Evolutionary conservation across 2,329 filamentous ascomycete species (phyloP).

Genomic region (Alternaria sp.): DNA sequence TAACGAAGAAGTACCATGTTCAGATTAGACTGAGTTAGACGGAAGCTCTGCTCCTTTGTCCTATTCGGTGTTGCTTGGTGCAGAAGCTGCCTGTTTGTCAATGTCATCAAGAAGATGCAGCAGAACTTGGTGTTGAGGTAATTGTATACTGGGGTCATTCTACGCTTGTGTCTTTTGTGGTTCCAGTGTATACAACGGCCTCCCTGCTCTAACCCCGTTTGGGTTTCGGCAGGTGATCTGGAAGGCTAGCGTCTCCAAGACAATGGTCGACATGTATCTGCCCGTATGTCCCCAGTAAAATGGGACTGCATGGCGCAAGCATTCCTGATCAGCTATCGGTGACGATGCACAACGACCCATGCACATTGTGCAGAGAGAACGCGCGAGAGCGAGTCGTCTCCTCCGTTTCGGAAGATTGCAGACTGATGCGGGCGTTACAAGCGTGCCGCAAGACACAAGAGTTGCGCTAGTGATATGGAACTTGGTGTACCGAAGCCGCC

Average conservation of each 20-base stretch:
- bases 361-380: constrained; percentile 13
- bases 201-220: constrained; percentile 6
- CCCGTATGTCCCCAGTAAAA: constrained; percentile 11
- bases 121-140: neutral
- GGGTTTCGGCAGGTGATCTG: constrained; percentile 9
- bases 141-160: neutral
- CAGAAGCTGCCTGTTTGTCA: neutral
- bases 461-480: constrained; percentile 6
- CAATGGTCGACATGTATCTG: constrained; percentile 18
- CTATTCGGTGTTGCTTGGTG: neutral
- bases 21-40: neutral
- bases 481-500: constrained; percentile 7
- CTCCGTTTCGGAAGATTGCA: constrained; percentile 23
- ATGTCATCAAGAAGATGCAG: neutral
- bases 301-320: constrained; percentile 16
- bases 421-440: constrained; percentile 28
- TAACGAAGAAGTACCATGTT: neutral
- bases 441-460: constrained; percentile 19
- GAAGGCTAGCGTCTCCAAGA: constrained; percentile 6
- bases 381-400: constrained; percentile 20
- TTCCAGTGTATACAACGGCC: constrained; percentile 12
- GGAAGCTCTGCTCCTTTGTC: neutral
- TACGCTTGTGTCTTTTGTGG: constrained; percentile 5
- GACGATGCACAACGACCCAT: constrained; percentile 14
- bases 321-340: constrained; percentile 2